Evolutionary conservation across 805 yeast species (phyloP), one percentile per base, ranked within the genome.

Genomic region (Sungouiella thailandica): DNA sequence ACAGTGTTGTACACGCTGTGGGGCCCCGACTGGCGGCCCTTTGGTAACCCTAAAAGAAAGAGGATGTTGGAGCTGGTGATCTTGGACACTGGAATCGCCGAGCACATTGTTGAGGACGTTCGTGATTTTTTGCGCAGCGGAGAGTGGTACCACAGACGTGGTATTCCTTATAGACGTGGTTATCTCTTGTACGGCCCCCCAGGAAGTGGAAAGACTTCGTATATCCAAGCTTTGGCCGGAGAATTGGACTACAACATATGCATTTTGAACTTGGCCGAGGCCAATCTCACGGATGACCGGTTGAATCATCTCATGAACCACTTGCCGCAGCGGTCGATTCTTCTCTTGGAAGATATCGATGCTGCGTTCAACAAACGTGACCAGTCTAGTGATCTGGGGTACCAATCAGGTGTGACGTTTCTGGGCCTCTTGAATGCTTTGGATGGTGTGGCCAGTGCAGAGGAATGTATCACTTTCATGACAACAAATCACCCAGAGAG

Each of bases 1-100:
- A 93, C 97, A 0, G 97, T 93, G 6, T 63, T 93, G 4, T 93
- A 76, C 57, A 86, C 96, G 4, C 83, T 96, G 8, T 90, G 93
- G 86, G 98, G 97, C 1, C 96, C 96, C 18, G 98, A 93, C 53
- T 93, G 98, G 98, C 71, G 97, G 51, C 95, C 95, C 4, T 93
- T 93, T 65, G 98, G 98, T 2, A 89, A 81, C 54, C 97, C 98
- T 1, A 72, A 96, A 42, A 81, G 80, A 49, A 90, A 90, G 60
- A 70, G 98, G 47, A 60, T 82, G 17, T 61, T 90, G 24, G 90
- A 83, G 4, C 83, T 95, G 6, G 98, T 93, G 11, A 79, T 93
- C 17, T 64, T 93, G 34, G 97, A 88, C 56, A 57, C 70, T 16
- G 88, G 85, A 2, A 68, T 93, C 32, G 78, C 78, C 40, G 84